These are phyloP conservation scores for Phylloporus arenicola DNA, from an alignment of 768 basidiomycete genomes.

Conservation along the genomic window DNA sequence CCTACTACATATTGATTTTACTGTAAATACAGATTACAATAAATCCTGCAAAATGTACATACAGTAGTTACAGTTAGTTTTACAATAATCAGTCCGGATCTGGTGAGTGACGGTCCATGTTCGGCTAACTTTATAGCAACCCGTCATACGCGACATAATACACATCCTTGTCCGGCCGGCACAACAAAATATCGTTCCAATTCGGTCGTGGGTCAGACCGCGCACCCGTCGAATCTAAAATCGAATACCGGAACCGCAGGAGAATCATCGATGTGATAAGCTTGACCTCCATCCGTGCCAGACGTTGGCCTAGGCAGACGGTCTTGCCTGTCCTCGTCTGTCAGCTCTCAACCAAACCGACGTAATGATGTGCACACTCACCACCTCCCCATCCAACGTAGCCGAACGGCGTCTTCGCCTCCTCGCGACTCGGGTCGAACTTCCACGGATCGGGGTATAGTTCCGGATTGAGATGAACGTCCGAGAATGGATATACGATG, in stretches of 20 bases:
- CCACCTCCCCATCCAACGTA: slow-evolving; percentile 81
- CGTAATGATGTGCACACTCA: slow-evolving; percentile 36
- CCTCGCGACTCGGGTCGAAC: slow-evolving; percentile 59
- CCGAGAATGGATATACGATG: slow-evolving; percentile 74
- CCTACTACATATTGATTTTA: too few species aligned
- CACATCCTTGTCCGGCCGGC: slow-evolving; percentile 52
- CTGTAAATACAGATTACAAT: too few species aligned
- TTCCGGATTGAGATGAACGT: slow-evolving; percentile 67
- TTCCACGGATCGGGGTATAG: slow-evolving; percentile 75
- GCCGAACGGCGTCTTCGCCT: slow-evolving; percentile 46
- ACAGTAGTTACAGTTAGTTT: too few species aligned
- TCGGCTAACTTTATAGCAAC: slow-evolving; percentile 25
- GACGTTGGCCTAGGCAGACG: slow-evolving; percentile 64
- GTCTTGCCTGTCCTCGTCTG: slow-evolving; percentile 51
- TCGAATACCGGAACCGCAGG: slow-evolving; percentile 53
- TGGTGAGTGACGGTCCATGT: slow-evolving; percentile 15
- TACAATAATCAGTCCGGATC: too few species aligned
- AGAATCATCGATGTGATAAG: slow-evolving; percentile 64
- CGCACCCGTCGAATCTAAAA: slow-evolving; percentile 50
- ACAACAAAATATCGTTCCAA: slow-evolving; percentile 73
- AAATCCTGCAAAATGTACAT: too few species aligned
- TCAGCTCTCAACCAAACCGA: slow-evolving; percentile 6
- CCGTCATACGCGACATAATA: slow-evolving; percentile 48
- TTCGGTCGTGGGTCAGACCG: slow-evolving; percentile 51
- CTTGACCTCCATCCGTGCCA: slow-evolving; percentile 72